A percentile compares a stretch with the other conserved stretches of the same genome.
phyloP scores from a whole-genome alignment of 208 protist species.

The Lotmaria passim region DNA sequence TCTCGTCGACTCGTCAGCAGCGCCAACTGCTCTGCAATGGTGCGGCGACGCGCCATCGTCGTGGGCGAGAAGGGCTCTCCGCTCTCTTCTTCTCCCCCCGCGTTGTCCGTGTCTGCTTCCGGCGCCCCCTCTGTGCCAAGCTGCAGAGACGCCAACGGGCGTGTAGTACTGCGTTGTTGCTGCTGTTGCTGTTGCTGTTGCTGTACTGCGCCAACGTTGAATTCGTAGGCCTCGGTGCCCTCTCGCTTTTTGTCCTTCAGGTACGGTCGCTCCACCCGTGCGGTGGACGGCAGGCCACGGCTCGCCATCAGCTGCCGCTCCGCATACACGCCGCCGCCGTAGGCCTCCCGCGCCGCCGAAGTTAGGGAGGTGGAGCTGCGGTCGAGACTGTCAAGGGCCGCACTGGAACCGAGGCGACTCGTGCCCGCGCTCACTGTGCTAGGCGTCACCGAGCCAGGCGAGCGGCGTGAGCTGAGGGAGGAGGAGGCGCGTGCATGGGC shows the following conservation, averaged over 20 bases:
- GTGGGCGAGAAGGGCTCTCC: constrained; percentile 13
- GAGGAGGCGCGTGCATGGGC: background rate
- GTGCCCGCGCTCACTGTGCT: background rate
- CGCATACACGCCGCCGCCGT: constrained; percentile 1
- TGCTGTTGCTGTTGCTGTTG: background rate
- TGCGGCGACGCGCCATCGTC: constrained; percentile 17
- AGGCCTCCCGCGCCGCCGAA: background rate
- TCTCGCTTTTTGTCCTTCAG: background rate
- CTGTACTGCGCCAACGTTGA: background rate
- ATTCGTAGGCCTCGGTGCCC: background rate
- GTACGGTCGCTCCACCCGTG: background rate
- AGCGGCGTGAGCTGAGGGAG: background rate
- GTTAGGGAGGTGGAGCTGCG: background rate
- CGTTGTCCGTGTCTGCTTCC: background rate
- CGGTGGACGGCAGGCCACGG: background rate
- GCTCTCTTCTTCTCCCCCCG: too few relatives aligned
- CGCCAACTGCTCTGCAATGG: constrained; percentile 55
- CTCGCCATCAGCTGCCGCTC: constrained; percentile 2
- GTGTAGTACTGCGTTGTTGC: background rate
- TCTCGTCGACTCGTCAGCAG: constrained; percentile 51
- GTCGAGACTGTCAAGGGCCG: background rate
- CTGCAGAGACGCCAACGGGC: background rate
- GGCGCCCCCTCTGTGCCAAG: background rate
- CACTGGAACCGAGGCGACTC: background rate
- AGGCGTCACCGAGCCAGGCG: background rate